Base-by-base conservation (phyloP, 1,284 basidiomycete genomes). In the Amylostereum areolatum region DNA sequence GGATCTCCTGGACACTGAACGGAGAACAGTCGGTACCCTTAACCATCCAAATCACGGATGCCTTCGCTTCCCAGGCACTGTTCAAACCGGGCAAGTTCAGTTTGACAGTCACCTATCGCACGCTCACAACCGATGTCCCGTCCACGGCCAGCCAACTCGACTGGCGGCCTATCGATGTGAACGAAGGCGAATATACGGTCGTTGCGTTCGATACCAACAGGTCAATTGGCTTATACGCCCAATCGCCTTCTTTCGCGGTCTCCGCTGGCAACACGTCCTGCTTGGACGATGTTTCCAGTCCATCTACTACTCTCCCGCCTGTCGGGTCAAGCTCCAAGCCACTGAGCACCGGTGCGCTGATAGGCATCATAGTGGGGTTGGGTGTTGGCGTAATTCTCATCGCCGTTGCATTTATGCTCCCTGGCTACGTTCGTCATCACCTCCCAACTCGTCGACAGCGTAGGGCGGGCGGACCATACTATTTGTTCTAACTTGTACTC, bases 141-240 rank as follows among this genome's bases (percentile, higher is more conserved):
- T 55, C 59, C 4, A 52, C 50, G 2, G 55, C 55, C 3, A 41
- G 52, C 28, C 25, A 43, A 24, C 42, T 60, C 28, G 32, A 43
- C n/a, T 64, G 62, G 62, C 30, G 35, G 9, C 37, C 41, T 2
- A 59, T 59, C 10, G 56, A 63, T 51, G 57, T 64, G n/a, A 58
- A 57, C 9, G 46, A 34, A 10, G 62, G 62, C 10, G 5, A 43
- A 28, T 64, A 64, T 51, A 51, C 55, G 43, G 58, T 54, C 11
- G 45, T 60, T 36, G 62, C 59, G 6, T 53, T 56, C 50, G 58
- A 59, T 41, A 57, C 57, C 9, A 36, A 49, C 18, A 50, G 49
- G 33, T 46, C 40, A 7, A 31, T 46, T 6, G 46, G 50, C 25
- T 37, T 61, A 24, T 49, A 50, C 35, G 53, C 55, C 6, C 50